Evolutionary conservation across 768 basidiomycete species (phyloP).

Genomic region (Agaricus bisporus): DNA sequence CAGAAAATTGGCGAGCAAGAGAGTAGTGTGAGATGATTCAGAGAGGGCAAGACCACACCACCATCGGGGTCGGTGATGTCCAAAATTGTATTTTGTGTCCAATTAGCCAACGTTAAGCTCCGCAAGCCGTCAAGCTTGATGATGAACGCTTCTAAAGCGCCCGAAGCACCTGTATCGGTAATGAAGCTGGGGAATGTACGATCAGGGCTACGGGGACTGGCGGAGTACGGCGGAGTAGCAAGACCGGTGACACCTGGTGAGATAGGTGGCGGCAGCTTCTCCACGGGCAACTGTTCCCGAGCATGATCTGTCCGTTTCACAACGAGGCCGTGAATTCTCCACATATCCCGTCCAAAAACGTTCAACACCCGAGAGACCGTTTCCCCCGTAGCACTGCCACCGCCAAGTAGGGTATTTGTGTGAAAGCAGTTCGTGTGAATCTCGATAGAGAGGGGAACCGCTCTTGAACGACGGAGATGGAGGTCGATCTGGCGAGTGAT

Average conservation of each 20-base stretch:
- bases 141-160: conserved; percentile 7
- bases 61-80: neutral
- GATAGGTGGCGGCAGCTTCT: neutral
- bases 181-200: neutral
- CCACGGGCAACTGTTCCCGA: neutral
- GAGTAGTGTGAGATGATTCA: neutral
- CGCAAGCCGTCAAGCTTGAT: conserved; percentile 6
- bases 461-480: conserved; percentile 6
- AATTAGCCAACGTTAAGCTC: conserved; percentile 9
- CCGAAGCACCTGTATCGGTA: neutral
- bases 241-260: neutral
- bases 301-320: conserved; percentile 10
- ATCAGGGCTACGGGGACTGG: conserved; percentile 2
- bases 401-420: neutral
- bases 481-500: conserved; percentile 4
- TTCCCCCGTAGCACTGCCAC: neutral
- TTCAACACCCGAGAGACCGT: conserved; percentile 1
- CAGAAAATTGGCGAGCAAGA: conserved; percentile 8
- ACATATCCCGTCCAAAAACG: neutral
- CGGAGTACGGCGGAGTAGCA: conserved; percentile 4
- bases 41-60: neutral
- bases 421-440: conserved; percentile 10
- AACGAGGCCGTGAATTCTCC: conserved; percentile 4
- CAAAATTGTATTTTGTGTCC: conserved; percentile 4
- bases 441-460: conserved; percentile 7